Base-by-base conservation (phyloP, 2,329 filamentous ascomycete species). In the Ophiostoma tasmaniense region DNA sequence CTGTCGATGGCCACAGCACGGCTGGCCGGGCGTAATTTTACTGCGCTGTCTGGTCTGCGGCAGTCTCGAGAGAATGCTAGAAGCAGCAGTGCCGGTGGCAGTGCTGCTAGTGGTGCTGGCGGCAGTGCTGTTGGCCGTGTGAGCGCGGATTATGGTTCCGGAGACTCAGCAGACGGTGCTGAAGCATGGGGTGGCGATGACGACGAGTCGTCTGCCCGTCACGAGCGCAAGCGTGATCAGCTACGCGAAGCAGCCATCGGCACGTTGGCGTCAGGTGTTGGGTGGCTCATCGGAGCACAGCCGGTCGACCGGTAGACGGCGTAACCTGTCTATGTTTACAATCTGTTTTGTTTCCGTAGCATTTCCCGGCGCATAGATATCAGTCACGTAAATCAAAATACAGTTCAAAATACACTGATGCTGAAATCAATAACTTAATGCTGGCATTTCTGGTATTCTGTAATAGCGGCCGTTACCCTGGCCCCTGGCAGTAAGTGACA, bases 191-290 rank as follows among this genome's bases (percentile, higher is more conserved):
- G 69, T 25, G 66, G 22, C 65, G 68, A 55, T n/a, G 66, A 66
- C 62, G 65, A 72, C 64, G 66, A 67, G 22, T 66, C 28, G 72
- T 67, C 59, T 10, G 28, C 64, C 30, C 72, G 69, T 65, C 71
- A 79, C 69, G 81, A 85, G 50, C 84, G 91, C 73, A 93, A 89
- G 80, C 84, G 91, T 73, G 91, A 94, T 76, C 89, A 90, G 77
- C 74, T 90, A 55, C 81, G 86, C 72, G 87, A 89, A 70, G 88
- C 84, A 45, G 88, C 88, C 10, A 86, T 89, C 68, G 87, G 86
- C n/a, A 88, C 87, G 1, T 76, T 90, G 64, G 88, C 88, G 2
- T 87, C 85, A 61, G 86, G 88, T 22, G 85, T 90, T 30, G 87
- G 88, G 0, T 90, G 88, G 88, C 76, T 90, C 64, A 84, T 90